Conservation (phyloP, 2,329 filamentous ascomycete genomes). For the Alternaria brassicae region DNA sequence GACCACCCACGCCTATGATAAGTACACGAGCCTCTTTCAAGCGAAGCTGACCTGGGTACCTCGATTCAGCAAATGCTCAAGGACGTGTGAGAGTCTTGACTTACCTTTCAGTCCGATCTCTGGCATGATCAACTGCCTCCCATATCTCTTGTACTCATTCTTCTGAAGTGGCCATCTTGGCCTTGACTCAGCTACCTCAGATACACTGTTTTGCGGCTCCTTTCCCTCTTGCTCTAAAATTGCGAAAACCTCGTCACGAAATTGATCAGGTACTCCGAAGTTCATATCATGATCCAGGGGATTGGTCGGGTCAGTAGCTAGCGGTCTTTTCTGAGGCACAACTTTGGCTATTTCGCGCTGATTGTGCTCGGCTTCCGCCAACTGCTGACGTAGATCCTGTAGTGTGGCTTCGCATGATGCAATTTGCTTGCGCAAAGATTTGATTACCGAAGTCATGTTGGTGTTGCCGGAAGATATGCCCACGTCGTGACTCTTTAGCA, state of each 20-base stretch:
- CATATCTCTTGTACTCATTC: slow-evolving; percentile 86
- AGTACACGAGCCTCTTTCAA: slow-evolving; percentile 75
- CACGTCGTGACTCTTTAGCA: slow-evolving; percentile 9
- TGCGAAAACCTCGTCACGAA: slow-evolving; percentile 53
- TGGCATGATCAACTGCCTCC: slow-evolving; percentile 87
- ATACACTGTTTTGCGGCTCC: neutral
- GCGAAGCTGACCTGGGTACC: slow-evolving; percentile 71
- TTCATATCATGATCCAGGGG: slow-evolving; percentile 47
- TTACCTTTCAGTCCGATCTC: slow-evolving; percentile 77
- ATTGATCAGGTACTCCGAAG: slow-evolving; percentile 53
- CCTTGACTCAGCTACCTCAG: slow-evolving; percentile 11
- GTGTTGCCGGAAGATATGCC: slow-evolving; percentile 3
- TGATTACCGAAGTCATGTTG: slow-evolving; percentile 36
- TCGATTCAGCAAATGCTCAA: neutral
- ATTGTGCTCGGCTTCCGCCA: slow-evolving; percentile 52
- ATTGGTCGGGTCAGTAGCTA: slow-evolving; percentile 30
- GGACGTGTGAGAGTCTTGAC: slow-evolving; percentile 9
- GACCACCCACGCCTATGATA: slow-evolving; percentile 84
- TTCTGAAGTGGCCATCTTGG: slow-evolving; percentile 69
- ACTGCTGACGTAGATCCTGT: slow-evolving; percentile 49
- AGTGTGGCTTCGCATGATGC: slow-evolving; percentile 53
- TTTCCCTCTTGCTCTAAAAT: slow-evolving; percentile 38
- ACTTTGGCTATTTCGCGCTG: slow-evolving; percentile 36
- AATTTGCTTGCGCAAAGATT: slow-evolving; percentile 53
- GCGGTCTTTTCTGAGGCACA: slow-evolving; percentile 26